A percentile compares a stretch with the other conserved stretches of the same genome.
Conservation (phyloP, 495 filamentous ascomycete genomes). For the Cercophora samala region DNA sequence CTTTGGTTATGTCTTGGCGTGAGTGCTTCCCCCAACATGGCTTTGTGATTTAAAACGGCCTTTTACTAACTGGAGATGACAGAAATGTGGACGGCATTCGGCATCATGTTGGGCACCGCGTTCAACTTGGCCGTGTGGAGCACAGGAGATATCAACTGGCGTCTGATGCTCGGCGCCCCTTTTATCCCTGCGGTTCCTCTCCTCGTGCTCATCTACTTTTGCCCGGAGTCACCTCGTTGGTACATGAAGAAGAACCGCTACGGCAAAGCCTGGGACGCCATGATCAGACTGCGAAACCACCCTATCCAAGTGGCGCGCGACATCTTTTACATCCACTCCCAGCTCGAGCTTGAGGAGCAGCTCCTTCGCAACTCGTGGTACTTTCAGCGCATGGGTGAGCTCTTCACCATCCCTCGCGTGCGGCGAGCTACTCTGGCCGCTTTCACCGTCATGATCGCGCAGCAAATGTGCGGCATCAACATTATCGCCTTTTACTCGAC, state of each 20-base stretch:
- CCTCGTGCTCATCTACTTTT: conserved; percentile 62
- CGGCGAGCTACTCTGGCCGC: conserved; percentile 58
- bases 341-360: conserved; percentile 42
- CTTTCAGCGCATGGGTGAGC: conserved; percentile 50
- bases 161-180: conserved; percentile 69
- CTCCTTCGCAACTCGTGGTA: conserved; percentile 42
- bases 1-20: conserved; percentile 79
- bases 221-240: conserved; percentile 69
- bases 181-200: conserved; percentile 73
- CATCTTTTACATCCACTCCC: conserved; percentile 70
- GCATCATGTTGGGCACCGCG: conserved; percentile 68
- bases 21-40: conserved; percentile 15
- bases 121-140: conserved; percentile 65
- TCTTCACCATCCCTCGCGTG: conserved; percentile 60
- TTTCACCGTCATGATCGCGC: conserved; percentile 69
- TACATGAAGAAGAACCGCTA: conserved; percentile 62
- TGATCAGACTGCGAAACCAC: conserved; percentile 59
- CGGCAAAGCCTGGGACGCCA: conserved; percentile 58
- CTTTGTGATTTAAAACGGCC: neutral
- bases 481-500: conserved; percentile 86
- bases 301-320: conserved; percentile 71
- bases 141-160: conserved; percentile 60
- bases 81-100: conserved; percentile 80
- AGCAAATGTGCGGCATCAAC: conserved; percentile 86
- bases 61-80: neutral